Conservation (phyloP, 2,329 filamentous ascomycete genomes). For the Paramyrothecium sp. region DNA sequence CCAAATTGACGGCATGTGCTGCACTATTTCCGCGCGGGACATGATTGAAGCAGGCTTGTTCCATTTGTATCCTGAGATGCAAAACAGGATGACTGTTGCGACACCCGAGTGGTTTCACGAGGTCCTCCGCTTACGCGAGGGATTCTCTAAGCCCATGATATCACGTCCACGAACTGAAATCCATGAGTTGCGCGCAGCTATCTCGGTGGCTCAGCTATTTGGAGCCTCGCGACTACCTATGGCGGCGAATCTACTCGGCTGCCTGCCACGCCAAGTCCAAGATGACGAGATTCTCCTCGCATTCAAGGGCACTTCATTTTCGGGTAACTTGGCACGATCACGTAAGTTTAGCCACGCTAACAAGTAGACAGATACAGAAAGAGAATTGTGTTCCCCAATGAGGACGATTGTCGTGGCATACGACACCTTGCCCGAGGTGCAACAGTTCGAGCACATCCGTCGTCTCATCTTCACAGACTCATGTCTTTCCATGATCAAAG, state of each 20-base stretch:
- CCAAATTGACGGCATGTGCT: neutral
- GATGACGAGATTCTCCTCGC: neutral
- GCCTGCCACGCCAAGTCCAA: neutral
- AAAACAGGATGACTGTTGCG: neutral
- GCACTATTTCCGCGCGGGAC: neutral
- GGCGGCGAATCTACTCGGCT: neutral
- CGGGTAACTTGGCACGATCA: neutral
- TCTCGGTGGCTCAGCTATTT: neutral
- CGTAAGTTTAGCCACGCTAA: neutral
- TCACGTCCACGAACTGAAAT: neutral
- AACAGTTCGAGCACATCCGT: conserved; percentile 1
- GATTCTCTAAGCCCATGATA: neutral
- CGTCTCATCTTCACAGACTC: conserved; percentile 1
- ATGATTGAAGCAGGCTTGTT: conserved; percentile 3
- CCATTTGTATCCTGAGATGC: neutral
- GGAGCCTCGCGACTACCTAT: neutral
- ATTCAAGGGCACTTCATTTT: neutral
- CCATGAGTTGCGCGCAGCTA: neutral
- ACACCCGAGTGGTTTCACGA: neutral
- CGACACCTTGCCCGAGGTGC: neutral
- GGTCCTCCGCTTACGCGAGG: neutral
- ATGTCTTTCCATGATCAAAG: neutral
- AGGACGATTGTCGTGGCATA: neutral
- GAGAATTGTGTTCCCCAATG: neutral
- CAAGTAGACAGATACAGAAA: neutral